Evolutionary conservation across 768 basidiomycete species (phyloP).

Genomic region (Lentinula detonsa): DNA sequence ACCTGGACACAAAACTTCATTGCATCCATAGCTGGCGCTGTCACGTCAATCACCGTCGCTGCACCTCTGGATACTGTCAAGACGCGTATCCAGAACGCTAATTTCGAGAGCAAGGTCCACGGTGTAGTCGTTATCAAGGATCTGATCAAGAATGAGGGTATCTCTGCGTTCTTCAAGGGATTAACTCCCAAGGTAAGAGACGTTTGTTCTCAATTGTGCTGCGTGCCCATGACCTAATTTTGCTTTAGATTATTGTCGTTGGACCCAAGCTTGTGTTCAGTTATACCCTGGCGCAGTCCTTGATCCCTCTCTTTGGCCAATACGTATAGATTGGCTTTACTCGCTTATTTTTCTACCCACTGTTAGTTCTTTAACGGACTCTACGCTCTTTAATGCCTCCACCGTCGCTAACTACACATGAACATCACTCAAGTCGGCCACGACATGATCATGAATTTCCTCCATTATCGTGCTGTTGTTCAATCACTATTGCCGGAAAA

Average conservation of each 20-base stretch:
- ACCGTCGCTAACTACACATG: neutral
- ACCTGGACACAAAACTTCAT: constrained; percentile 98
- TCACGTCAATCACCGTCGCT: constrained; percentile 92
- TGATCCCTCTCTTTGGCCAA: constrained; percentile 89
- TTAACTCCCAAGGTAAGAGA: constrained; percentile 84
- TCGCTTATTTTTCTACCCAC: neutral
- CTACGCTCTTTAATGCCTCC: neutral
- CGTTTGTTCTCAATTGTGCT: constrained; percentile 20
- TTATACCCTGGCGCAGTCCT: constrained; percentile 92
- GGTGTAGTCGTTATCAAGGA: constrained; percentile 82
- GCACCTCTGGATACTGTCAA: constrained; percentile 96
- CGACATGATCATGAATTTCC: neutral
- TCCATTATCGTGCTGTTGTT: neutral
- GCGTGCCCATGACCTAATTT: constrained; percentile 12
- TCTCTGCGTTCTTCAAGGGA: constrained; percentile 89
- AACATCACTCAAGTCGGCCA: neutral
- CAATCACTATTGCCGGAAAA: neutral
- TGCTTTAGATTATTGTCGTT: constrained; percentile 78
- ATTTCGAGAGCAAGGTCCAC: constrained; percentile 82
- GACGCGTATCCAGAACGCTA: constrained; percentile 97
- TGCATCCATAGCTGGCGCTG: constrained; percentile 89
- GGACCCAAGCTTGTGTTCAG: constrained; percentile 98
- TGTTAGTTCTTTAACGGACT: neutral
- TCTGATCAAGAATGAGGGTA: constrained; percentile 81
- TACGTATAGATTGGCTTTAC: constrained; percentile 47